These are phyloP conservation scores for Trichophyton rubrum DNA, from an alignment of 2,329 filamentous ascomycete genomes.

Conservation along the genomic window DNA sequence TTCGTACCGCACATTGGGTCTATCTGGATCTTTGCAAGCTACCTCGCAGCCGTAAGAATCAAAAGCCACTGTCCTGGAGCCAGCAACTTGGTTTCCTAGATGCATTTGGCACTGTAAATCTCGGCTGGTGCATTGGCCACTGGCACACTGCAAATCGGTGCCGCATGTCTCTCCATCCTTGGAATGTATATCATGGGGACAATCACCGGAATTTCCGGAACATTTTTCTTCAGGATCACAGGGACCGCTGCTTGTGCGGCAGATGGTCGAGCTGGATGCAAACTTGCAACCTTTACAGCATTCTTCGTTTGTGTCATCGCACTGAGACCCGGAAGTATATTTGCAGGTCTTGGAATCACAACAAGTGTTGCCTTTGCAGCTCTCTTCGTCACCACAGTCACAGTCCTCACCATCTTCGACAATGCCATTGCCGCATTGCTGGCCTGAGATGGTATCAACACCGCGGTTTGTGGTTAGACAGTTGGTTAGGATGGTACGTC, in stretches of 20 bases:
- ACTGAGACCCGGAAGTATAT: constrained; percentile 63
- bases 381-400: constrained; percentile 69
- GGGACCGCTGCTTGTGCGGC: constrained; percentile 61
- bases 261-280: constrained; percentile 53
- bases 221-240: constrained; percentile 85
- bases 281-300: constrained; percentile 36
- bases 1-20: constrained; percentile 55
- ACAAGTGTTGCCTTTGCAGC: constrained; percentile 64
- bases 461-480: constrained; percentile 81
- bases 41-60: constrained; percentile 59
- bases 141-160: constrained; percentile 59
- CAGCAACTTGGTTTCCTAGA: constrained; percentile 60
- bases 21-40: constrained; percentile 59
- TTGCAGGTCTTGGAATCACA: constrained; percentile 80
- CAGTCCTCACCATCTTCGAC: constrained; percentile 91
- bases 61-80: constrained; percentile 72
- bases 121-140: constrained; percentile 86
- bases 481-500: constrained; percentile 58
- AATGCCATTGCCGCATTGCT: constrained; percentile 91
- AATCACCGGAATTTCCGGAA: constrained; percentile 56
- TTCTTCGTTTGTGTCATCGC: constrained; percentile 46
- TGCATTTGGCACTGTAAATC: constrained; percentile 78
- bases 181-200: constrained; percentile 58
- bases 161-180: constrained; percentile 64
- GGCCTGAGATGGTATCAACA: constrained; percentile 66